Conservation (phyloP, 257 asterid genomes). For the Salvia rosmarinus region DNA sequence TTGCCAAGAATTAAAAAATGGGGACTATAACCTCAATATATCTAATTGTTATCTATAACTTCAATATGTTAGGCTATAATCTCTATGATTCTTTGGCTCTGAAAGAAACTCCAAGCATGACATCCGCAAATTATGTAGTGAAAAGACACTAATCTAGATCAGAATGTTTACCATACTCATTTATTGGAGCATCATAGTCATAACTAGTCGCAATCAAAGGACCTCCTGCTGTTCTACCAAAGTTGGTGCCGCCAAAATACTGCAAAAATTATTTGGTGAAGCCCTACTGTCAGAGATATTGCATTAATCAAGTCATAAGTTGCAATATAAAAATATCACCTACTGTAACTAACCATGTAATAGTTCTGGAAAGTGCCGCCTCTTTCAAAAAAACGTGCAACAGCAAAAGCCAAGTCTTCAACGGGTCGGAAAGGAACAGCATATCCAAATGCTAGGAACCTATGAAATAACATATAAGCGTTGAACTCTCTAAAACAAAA, state of each 20-base stretch:
- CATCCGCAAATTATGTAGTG: background rate
- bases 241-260: conserved; percentile 94
- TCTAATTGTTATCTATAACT: background rate
- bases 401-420: conserved; percentile 85
- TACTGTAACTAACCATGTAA: conserved; percentile 65
- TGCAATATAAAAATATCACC: conserved; percentile 12
- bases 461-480: conserved; percentile 30
- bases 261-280: conserved; percentile 27
- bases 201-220: conserved; percentile 83
- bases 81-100: background rate
- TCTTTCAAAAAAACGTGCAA: conserved; percentile 78
- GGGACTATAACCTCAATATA: background rate
- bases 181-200: conserved; percentile 82
- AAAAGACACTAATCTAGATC: background rate
- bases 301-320: conserved; percentile 18
- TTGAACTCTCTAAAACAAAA: conserved; percentile 6
- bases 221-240: conserved; percentile 86
- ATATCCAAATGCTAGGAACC: conserved; percentile 87
- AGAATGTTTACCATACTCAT: conserved; percentile 69
- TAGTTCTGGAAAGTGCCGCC: conserved; percentile 89
- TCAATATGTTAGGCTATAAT: background rate
- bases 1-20: background rate
- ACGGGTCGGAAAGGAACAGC: conserved; percentile 79
- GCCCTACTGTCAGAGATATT: background rate
- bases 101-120: background rate